Evolutionary conservation across 129 eudicot genomes (phyloP), one percentile per base, ranked within the genome.

Genomic region (Flaveria bidentis): DNA sequence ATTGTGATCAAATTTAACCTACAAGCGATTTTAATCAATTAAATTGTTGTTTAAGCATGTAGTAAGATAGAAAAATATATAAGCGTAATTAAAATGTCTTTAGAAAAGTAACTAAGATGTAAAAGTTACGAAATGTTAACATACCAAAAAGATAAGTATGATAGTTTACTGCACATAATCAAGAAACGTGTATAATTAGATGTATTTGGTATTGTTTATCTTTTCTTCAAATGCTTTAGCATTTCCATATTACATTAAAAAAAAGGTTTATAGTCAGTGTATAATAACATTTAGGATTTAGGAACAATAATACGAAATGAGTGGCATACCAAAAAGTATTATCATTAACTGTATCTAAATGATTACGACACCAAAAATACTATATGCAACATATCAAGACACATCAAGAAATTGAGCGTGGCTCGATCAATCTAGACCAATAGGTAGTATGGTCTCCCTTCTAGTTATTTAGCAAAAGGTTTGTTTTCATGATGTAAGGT

Each of bases 381-480:
- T 17, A 64, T 13, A 64, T 20, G 67, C n/a, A 47, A 26, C 15
- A 51, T 14, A 41, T 49, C 25, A 70, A 49, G 41, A 49, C 20
- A 15, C 39, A 26, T 33, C 10, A 7, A 71, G 51, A 17, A 52
- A 71, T n/a, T 36, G 17, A 53, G 49, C 4, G 64, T 70, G 60
- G 74, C 61, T 70, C 73, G 9, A 70, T 30, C 61, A 74, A 60
- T 61, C 25, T 60, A 74, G 47, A 74, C 71, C 20, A 11, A 74
- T 61, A 75, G 71, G 36, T 63, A 52, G 65, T 26, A 71, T 61
- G 69, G 61, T 62, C 57, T 75, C 61, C 50, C 36, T 47, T 63
- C 63, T 46, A 75, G 30, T 64, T 42, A 47, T 46, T n/a, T 45
- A 49, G 46, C 70, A 72, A 47, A 45, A 13, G 36, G 56, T 18